Evolutionary conservation across 2,329 filamentous ascomycete species (phyloP).

Genomic region (Fusarium graminum): DNA sequence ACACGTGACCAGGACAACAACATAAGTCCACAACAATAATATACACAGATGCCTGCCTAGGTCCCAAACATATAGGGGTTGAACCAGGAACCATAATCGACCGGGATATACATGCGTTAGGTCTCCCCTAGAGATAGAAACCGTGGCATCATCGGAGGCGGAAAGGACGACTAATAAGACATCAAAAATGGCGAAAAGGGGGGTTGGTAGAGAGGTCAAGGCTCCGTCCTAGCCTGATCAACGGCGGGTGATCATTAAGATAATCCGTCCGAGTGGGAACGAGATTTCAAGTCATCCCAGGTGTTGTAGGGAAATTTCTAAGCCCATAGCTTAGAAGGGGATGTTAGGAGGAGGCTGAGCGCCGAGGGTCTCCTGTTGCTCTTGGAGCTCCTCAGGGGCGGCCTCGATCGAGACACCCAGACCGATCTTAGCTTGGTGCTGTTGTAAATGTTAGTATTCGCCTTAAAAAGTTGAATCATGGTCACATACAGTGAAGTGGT

Average conservation of each 20-base stretch:
- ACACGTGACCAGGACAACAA: conserved; percentile 39
- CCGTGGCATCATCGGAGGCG: conserved; percentile 43
- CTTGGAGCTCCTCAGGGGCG: conserved; percentile 85
- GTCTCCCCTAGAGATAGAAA: conserved; percentile 13
- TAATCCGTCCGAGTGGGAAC: conserved; percentile 44
- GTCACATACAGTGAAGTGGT: conserved; percentile 87
- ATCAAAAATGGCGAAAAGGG: conserved; percentile 40
- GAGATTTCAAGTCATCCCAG: conserved; percentile 38
- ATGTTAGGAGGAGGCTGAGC: conserved; percentile 68
- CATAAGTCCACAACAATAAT: conserved; percentile 45
- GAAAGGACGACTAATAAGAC: conserved; percentile 51
- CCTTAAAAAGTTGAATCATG: background rate
- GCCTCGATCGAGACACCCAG: conserved; percentile 93
- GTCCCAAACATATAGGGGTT: conserved; percentile 10
- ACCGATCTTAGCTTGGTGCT: conserved; percentile 97
- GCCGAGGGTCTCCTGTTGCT: conserved; percentile 77
- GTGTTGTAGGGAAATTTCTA: conserved; percentile 33
- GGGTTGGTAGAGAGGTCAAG: conserved; percentile 35
- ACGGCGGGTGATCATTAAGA: conserved; percentile 49
- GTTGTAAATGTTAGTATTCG: conserved; percentile 39
- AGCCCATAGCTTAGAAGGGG: conserved; percentile 68
- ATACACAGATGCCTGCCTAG: conserved; percentile 47
- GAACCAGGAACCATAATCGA: conserved; percentile 22
- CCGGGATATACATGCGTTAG: conserved; percentile 23
- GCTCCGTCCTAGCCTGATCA: conserved; percentile 43